These are phyloP conservation scores for Populus hybrid DNA, from an alignment of 441 rosid genomes.

Conservation along the genomic window DNA sequence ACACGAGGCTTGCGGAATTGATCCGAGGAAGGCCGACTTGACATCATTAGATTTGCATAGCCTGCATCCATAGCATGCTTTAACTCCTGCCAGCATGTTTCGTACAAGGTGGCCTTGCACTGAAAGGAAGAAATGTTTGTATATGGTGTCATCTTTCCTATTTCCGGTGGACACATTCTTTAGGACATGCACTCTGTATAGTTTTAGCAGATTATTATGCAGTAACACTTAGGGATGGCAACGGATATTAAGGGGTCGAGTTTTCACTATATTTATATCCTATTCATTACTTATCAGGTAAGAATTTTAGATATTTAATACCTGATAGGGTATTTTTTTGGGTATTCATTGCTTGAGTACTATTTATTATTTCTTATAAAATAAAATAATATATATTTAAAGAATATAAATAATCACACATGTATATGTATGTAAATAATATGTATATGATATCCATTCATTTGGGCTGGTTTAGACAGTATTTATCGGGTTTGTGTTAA, in stretches of 20 bases:
- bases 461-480: too few relatives aligned
- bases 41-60: slow-evolving; percentile 19
- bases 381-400: too few relatives aligned
- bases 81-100: background rate
- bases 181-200: slow-evolving; percentile 27
- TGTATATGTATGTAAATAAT: too few relatives aligned
- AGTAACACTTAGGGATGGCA: background rate
- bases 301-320: too few relatives aligned
- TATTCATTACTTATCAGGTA: too few relatives aligned
- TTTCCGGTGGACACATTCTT: slow-evolving; percentile 22
- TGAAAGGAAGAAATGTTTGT: slow-evolving; percentile 17
- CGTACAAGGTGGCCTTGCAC: slow-evolving; percentile 8
- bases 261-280: background rate
- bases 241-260: too few relatives aligned
- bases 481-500: too few relatives aligned
- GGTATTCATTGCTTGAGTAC: too few relatives aligned
- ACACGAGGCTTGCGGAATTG: slow-evolving; percentile 59
- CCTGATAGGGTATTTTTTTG: too few relatives aligned
- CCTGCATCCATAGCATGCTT: background rate
- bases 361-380: too few relatives aligned
- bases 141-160: slow-evolving; percentile 17
- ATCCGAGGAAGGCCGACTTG: slow-evolving; percentile 45
- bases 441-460: too few relatives aligned
- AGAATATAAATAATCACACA: too few relatives aligned
- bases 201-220: slow-evolving; percentile 14